Conservation (phyloP, 1,139 yeast species). For the Suhomyces kunorum region DNA sequence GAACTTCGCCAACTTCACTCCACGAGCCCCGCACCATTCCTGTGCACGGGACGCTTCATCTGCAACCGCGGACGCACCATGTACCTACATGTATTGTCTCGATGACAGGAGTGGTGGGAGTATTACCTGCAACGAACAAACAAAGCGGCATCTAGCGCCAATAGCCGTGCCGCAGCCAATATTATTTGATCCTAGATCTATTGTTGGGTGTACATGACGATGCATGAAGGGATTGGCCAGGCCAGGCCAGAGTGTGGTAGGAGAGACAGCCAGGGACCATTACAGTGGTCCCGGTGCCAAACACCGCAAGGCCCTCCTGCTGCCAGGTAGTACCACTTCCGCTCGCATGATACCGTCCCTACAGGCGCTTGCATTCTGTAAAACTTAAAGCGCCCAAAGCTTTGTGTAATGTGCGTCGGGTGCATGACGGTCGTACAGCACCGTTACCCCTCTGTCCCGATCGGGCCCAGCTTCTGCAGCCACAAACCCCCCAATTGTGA, state of each 20-base stretch:
- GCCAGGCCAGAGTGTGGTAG: too few species aligned
- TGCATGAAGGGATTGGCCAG: too few species aligned
- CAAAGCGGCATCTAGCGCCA: background rate
- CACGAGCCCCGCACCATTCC: constrained; percentile 4
- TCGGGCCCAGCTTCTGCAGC: background rate
- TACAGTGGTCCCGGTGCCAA: too few species aligned
- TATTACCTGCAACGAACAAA: constrained; percentile 3
- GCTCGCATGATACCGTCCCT: background rate
- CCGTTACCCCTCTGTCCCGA: background rate
- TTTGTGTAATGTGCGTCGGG: background rate
- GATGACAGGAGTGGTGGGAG: constrained; percentile 1
- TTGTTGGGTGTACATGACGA: constrained; percentile 3
- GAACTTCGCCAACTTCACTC: constrained; percentile 3
- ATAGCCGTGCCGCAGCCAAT: constrained; percentile 1
- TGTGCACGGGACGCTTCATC: background rate
- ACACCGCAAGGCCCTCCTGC: background rate
- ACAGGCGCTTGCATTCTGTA: background rate
- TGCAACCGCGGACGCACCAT: background rate
- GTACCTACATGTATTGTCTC: constrained; percentile 5
- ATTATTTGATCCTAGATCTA: background rate
- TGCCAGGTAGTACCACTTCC: constrained; percentile 1
- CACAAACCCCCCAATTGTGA: background rate
- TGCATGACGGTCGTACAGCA: background rate
- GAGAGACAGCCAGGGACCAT: too few species aligned
- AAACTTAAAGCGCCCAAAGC: background rate